Evolutionary conservation across 1,284 basidiomycete genomes (phyloP).

Genomic region (Athelia psychrophila): DNA sequence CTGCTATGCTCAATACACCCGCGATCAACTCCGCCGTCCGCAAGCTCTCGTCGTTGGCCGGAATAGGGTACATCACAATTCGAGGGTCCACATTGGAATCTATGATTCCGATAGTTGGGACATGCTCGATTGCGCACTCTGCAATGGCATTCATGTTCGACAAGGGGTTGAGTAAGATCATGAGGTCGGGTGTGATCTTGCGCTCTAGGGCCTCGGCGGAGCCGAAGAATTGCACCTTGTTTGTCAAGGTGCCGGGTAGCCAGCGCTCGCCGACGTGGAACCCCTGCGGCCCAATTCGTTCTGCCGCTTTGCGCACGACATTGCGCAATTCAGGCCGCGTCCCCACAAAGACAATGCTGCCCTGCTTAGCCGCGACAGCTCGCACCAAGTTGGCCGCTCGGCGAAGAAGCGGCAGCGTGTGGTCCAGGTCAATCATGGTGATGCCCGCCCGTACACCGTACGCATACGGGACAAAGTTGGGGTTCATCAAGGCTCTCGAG

Average conservation of each 20-base stretch:
- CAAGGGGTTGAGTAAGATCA: slow-evolving; percentile 87
- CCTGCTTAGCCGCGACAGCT: slow-evolving; percentile 79
- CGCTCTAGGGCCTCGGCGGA: slow-evolving; percentile 52
- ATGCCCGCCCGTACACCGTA: slow-evolving; percentile 91
- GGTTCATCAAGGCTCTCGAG: slow-evolving; percentile 77
- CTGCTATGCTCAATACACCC: slow-evolving; percentile 91
- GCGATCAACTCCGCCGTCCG: slow-evolving; percentile 89
- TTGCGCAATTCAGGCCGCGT: slow-evolving; percentile 78
- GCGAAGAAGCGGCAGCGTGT: slow-evolving; percentile 88
- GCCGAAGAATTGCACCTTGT: slow-evolving; percentile 80
- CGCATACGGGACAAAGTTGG: slow-evolving; percentile 89
- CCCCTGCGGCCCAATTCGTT: slow-evolving; percentile 73
- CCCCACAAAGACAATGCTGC: slow-evolving; percentile 89
- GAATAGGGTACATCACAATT: slow-evolving; percentile 97
- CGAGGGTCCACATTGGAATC: slow-evolving; percentile 97
- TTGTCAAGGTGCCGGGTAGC: slow-evolving; percentile 94
- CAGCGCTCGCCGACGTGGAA: slow-evolving; percentile 88
- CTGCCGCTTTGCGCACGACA: slow-evolving; percentile 78
- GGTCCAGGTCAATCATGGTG: slow-evolving; percentile 94
- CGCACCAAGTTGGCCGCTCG: slow-evolving; percentile 88
- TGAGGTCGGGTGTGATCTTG: slow-evolving; percentile 81
- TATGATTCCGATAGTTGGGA: slow-evolving; percentile 88
- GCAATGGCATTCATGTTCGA: slow-evolving; percentile 82
- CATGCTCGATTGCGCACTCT: slow-evolving; percentile 81
- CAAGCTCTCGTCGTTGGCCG: slow-evolving; percentile 94